Base-by-base conservation (phyloP, 179 eudicot genomes). In the Heliamphora pulchella region DNA sequence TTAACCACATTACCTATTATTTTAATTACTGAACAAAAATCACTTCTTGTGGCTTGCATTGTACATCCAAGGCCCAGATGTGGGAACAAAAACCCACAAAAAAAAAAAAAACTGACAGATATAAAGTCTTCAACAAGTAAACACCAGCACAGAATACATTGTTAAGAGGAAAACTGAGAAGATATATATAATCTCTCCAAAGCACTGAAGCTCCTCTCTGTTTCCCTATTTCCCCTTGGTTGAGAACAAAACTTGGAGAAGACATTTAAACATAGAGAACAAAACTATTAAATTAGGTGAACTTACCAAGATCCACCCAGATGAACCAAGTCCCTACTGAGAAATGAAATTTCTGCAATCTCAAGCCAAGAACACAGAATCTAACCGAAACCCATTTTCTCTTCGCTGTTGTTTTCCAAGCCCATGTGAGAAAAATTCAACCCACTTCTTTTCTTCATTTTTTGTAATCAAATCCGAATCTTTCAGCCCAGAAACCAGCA, bases 231-330 rank as follows among this genome's bases (percentile, higher is more conserved):
- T 31, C 43, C 31, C 64, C 22, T 6, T 13, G 20, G 64, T 54
- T 54, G 31, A 8, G 11, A 31, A 17, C 58, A 75, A 31, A 8
- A 57, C 8, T 44, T 14, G 2, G 20, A 75, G 3, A 58, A 57
- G 9, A 10, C 58, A 3, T 20, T 59, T 55, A 31, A 31, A 31
- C 39, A 31, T 48, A 48, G 7, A 48, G 7, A 48, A 48, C 7
- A 65, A 68, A 59, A 81, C 58, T 51, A 59, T 7, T 53, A 15
- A 71, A 76, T 46, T 31, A 75, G 31, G 58, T 47, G 48, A 53
- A 63, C 81, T 54, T 74, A 78, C 65, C 84, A 62, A 73, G 70
- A 6, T 22, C 44, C 39, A 73, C 66, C 71, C n/a, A 68, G 53
- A 62, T 69, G 63, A n/a, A 58, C 15, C 15, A 76, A 44, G 43